Percentiles rank a stretch among this genome's conserved stretches.
These are phyloP conservation scores for Dryas alaskensis DNA, from an alignment of 306 rosid species.

Conservation along the genomic window DNA sequence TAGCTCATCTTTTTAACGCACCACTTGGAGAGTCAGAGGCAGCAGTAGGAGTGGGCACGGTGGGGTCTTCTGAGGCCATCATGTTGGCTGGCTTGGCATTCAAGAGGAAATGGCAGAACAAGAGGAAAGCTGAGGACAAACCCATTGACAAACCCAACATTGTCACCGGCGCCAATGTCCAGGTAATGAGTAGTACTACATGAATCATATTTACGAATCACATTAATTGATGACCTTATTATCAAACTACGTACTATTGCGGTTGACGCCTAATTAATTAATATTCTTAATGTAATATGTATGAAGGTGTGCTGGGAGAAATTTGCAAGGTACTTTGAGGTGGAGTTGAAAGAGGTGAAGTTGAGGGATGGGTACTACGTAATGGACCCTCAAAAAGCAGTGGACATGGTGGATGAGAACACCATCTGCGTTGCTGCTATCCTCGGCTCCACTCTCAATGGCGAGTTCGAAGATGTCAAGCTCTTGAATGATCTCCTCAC, in stretches of 20 bases:
- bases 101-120: slow-evolving; percentile 91
- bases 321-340: slow-evolving; percentile 96
- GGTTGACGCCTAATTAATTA: too few relatives aligned
- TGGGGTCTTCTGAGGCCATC: slow-evolving; percentile 95
- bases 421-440: slow-evolving; percentile 96
- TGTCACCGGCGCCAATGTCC: slow-evolving; percentile 94
- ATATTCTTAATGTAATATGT: too few relatives aligned
- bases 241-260: too few relatives aligned
- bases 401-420: slow-evolving; percentile 88
- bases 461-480: slow-evolving; percentile 96
- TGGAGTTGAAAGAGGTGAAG: slow-evolving; percentile 87
- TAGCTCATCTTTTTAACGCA: slow-evolving; percentile 88
- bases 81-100: slow-evolving; percentile 97
- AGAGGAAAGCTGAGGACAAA: slow-evolving; percentile 51
- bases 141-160: slow-evolving; percentile 86
- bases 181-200: slow-evolving; percentile 36
- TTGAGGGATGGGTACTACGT: slow-evolving; percentile 66
- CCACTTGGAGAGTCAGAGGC: slow-evolving; percentile 70
- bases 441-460: slow-evolving; percentile 86
- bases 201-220: too few relatives aligned
- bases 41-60: slow-evolving; percentile 89
- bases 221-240: too few relatives aligned
- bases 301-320: slow-evolving; percentile 93
- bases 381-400: slow-evolving; percentile 84
- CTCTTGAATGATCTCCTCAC: slow-evolving; percentile 67